Base-by-base conservation (phyloP, 164 flowering plant species). In the Vitis riparia region DNA sequence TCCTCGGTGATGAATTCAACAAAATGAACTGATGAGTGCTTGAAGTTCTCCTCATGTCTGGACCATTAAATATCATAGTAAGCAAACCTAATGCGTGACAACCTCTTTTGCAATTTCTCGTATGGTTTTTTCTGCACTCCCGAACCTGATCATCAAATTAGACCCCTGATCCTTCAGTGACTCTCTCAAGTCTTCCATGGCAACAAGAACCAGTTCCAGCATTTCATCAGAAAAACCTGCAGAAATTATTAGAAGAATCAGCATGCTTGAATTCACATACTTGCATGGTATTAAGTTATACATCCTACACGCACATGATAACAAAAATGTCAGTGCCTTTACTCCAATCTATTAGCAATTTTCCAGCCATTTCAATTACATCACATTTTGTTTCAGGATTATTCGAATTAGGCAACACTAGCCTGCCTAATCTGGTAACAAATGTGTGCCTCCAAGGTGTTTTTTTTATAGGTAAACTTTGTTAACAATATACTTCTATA, bases 71-170 rank as follows among this genome's bases (percentile, higher is more conserved):
- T 52, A 72, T 44, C 59, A 73, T 11, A 65, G 69, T 62, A 67
- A 71, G 67, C 60, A 73, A 65, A 68, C 56, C 50, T 53, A 66
- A 79, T 56, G 72, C 3, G 59, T 73, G 76, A 73, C 44, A 73
- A 92, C 94, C 93, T 91, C 85, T 66, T 72, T 79, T 17, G 82
- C 86, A 68, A 91, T 82, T 63, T 85, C 78, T 30, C 37, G 68
- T 32, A 91, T 66, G 63, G 85, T 79, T 66, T 61, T 66, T 63
- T 93, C 98, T 9, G 86, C 89, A 69, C 59, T 79, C 30, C 98
- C 98, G 56, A 87, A 86, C 69, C 87, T 81, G 76, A 93, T 70
- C 90, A 93, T 84, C 82, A 91, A 68, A 82, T 91, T 75, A 23
- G 90, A 85, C 13, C 94, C 94, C 47, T 68, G 77, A 60, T 79